Evolutionary conservation across 2,329 filamentous ascomycete genomes (phyloP), one percentile per base, ranked within the genome.

Genomic region (Colletotrichum plurivorum): DNA sequence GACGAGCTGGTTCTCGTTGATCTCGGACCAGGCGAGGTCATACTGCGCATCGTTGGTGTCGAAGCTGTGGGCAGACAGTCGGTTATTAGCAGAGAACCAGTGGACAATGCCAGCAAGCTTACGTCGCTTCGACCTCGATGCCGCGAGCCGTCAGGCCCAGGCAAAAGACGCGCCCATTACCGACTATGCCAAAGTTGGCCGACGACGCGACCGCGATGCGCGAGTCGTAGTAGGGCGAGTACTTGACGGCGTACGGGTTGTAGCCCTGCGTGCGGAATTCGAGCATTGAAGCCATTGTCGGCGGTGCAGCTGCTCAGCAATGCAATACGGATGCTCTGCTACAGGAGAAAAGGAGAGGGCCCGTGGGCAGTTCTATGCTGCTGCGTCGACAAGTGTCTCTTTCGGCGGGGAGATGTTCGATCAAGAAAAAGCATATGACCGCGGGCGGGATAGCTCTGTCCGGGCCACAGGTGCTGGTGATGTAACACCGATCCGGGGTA

Each of bases 1-100:
- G 20, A 97, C 88, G 59, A 98, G 85, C 83, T 99, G 96, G 81
- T 96, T 97, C 83, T 98, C 95, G 84, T 99, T 95, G 73, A 94
- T 89, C 84, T 99, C 96, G 18, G 94, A 97, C 94, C 96, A 98
- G 27, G 95, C 89, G 61, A 96, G 86, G 82, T 99, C 96, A 81
- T 97, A 99, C 72, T 98, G 92, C 52, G 95, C 93, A 80, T 99
- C 96, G 84, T 98, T 97, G 12, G 96, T 99, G 77, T 98, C 95
- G 83, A 95, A 99, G 78, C 93, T 95, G 73, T n/a, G 71, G 48
- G 63, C 49, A 27, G 25, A 31, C 25, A 27, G 31, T 36, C 31
- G 31, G 8, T 2, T 8, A 5, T 36, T 36, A 36, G 31, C 31
- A 10, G 31, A 8, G 31, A 36, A 36, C 31, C 31, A 36, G 16